Base-by-base conservation (phyloP, 495 filamentous ascomycete species). In the Hyaloscypha bicolor region DNA sequence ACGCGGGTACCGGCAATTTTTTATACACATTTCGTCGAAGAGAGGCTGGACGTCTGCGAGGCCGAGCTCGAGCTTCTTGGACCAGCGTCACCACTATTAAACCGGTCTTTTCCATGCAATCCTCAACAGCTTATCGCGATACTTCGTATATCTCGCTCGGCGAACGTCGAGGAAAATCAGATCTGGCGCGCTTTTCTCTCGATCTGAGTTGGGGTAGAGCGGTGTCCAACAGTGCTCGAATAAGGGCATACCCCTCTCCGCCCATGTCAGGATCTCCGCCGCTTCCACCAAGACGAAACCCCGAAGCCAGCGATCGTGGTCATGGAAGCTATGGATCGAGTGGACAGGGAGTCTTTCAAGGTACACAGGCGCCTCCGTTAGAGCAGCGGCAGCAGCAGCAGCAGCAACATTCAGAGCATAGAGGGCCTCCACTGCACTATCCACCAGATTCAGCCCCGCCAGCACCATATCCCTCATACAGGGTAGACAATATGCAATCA, bases 251-350 rank as follows among this genome's bases (percentile, higher is more conserved):
- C 78, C 86, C 87, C 80, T 90, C 88, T 83, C 89, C 89, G 85
- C 88, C 89, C 85, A 94, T 94, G 91, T 93, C 91, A 86, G 88
- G 88, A 77, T 90, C 89, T 81, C 87, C 88, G 77, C 85, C 84
- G 78, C 82, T 84, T 72, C 87, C 89, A 79, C 83, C 82, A 76
- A 88, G 90, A 80, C 79, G 82, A 77, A 86, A 79, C 77, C 83
- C 78, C 79, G 85, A 83, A 80, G 81, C 76, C 76, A 83, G 79
- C 82, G 82, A 86, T 79, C 81, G 80, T 79, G 79, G 76, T 76
- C 82, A 83, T 76, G 81, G 79, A 71, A 74, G 75, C 67, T 86
- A 81, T 68, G 73, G 66, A 59, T 68, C 72, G 56, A 57, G 63
- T 59, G 66, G 69, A 57, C 69, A 74, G 48, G 72, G 69, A 37